Percentiles rank a stretch among this genome's conserved stretches.
Conservation (phyloP, 257 asterid species). For the Solanum gracilifrons region DNA sequence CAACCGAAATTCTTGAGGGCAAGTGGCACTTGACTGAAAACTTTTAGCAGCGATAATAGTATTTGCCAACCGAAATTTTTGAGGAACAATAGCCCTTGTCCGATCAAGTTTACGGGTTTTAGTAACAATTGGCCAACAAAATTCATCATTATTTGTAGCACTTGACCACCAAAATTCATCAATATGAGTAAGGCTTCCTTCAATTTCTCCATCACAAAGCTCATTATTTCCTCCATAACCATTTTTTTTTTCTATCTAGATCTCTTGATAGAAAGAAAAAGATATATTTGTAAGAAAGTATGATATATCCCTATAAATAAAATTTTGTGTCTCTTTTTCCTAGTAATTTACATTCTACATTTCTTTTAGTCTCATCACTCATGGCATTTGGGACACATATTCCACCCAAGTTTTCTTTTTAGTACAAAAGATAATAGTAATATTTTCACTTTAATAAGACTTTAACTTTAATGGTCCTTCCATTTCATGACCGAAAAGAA, state of each 20-base stretch:
- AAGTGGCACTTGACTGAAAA: neutral
- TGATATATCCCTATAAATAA: neutral
- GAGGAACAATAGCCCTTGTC: rapidly evolving
- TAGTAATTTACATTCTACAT: neutral
- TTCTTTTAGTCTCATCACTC: neutral
- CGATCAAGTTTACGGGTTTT: neutral
- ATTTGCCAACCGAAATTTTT: neutral
- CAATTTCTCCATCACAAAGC: constrained; percentile 9
- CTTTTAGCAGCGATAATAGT: neutral
- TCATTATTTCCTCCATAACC: constrained; percentile 2
- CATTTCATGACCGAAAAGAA: neutral
- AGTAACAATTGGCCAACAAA: neutral
- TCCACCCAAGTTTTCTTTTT: neutral
- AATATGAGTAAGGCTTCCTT: constrained; percentile 1
- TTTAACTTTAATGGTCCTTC: neutral
- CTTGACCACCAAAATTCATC: constrained; percentile 1
- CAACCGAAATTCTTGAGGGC: neutral
- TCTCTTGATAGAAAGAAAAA: neutral
- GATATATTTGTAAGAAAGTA: neutral
- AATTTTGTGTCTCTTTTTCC: neutral
- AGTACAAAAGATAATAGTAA: neutral
- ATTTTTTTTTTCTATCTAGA: neutral
- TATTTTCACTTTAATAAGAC: neutral
- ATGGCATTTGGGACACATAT: neutral
- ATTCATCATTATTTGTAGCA: neutral